Conservation (phyloP, 2,329 filamentous ascomycete genomes). For the Colletotrichum orbiculare region DNA sequence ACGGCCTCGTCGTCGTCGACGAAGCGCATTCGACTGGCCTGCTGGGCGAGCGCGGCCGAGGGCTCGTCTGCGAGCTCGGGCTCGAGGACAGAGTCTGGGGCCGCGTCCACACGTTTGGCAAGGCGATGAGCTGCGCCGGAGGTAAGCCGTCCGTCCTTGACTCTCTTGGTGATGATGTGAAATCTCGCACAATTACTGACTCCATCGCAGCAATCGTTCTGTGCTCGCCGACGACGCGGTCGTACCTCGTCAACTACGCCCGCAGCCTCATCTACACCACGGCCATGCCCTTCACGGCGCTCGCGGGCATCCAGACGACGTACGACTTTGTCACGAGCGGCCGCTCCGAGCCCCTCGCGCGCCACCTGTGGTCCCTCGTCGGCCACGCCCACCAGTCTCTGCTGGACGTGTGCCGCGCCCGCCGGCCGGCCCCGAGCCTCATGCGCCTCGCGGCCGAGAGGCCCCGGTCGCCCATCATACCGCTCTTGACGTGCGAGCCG, state of each 20-base stretch:
- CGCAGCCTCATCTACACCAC: constrained; percentile 82
- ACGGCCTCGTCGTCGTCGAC: constrained; percentile 73
- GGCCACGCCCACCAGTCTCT: constrained; percentile 57
- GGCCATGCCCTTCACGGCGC: constrained; percentile 70
- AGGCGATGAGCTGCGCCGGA: constrained; percentile 75
- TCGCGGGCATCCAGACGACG: constrained; percentile 67
- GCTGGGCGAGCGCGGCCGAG: constrained; percentile 65
- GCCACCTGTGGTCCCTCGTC: constrained; percentile 58
- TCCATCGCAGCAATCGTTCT: constrained; percentile 62
- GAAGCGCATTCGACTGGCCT: constrained; percentile 76
- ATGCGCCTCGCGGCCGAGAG: constrained; percentile 47
- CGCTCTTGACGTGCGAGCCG: constrained; percentile 68
- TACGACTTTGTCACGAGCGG: constrained; percentile 68
- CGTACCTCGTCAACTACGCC: constrained; percentile 80
- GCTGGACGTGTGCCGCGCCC: constrained; percentile 44
- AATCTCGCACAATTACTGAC: constrained; percentile 16
- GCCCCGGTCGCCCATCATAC: constrained; percentile 72
- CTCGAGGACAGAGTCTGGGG: constrained; percentile 67
- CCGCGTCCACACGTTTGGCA: constrained; percentile 74
- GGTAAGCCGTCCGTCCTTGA: constrained; percentile 59
- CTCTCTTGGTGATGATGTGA: no score
- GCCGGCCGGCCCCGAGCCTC: constrained; percentile 39
- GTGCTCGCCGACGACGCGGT: constrained; percentile 67
- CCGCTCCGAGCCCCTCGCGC: constrained; percentile 51
- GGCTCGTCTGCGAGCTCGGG: constrained; percentile 66